Evolutionary conservation across 2,329 filamentous ascomycete species (phyloP).

Genomic region (Trichoderma atrobrunneum): DNA sequence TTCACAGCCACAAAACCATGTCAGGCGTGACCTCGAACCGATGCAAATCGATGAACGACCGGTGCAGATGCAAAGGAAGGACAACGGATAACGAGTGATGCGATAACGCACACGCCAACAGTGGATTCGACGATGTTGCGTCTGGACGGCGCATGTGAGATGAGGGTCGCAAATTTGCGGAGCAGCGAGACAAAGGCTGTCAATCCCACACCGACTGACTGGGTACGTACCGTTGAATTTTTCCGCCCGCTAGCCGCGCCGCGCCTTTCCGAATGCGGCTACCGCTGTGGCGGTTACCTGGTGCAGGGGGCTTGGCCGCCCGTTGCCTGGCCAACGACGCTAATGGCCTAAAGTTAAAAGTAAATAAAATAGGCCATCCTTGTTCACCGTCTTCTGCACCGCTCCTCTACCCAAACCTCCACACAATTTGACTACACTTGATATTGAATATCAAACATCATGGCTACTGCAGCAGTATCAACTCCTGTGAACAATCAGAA

Average conservation of each 20-base stretch:
- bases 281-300: slow-evolving; percentile 5
- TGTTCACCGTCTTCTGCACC: slow-evolving; percentile 24
- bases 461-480: slow-evolving; percentile 78
- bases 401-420: slow-evolving; percentile 1
- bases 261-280: neutral
- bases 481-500: slow-evolving; percentile 94
- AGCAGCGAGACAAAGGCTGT: neutral
- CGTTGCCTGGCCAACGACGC: slow-evolving; percentile 38
- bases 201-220: slow-evolving; percentile 15
- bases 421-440: slow-evolving; percentile 13
- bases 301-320: slow-evolving; percentile 20
- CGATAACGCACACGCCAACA: neutral
- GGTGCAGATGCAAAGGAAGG: neutral
- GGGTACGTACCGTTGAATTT: slow-evolving; percentile 14
- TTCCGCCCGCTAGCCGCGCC: neutral
- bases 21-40: neutral
- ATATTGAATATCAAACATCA: slow-evolving; percentile 39
- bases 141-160: slow-evolving; percentile 12
- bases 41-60: neutral
- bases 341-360: slow-evolving; percentile 36
- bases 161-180: slow-evolving; percentile 20
- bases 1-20: slow-evolving; percentile 17
- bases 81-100: neutral
- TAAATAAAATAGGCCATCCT: slow-evolving; percentile 44
- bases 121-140: slow-evolving; percentile 15